Conservation (phyloP, 495 filamentous ascomycete species). For the Neurospora sp. region DNA sequence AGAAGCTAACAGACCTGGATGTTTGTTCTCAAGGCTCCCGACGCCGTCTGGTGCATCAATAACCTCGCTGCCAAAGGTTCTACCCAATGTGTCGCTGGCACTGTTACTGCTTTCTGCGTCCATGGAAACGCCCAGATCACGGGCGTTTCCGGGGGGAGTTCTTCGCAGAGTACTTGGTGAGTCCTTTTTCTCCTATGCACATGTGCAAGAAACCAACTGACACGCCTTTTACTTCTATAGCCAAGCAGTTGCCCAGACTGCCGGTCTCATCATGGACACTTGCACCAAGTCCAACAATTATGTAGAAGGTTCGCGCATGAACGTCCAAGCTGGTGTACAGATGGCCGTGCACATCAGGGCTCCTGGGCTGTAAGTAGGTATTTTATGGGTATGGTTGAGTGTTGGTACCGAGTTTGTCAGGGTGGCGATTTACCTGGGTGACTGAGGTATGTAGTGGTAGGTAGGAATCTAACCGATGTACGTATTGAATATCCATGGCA, state of each 20-base stretch:
- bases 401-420: neutral
- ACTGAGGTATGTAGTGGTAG: too few species aligned
- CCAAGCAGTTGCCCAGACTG: neutral
- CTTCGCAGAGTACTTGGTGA: neutral
- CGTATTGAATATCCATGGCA: too few species aligned
- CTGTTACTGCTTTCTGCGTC: neutral
- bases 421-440: neutral
- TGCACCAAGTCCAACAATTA: neutral
- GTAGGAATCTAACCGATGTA: too few species aligned
- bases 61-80: neutral
- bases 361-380: neutral
- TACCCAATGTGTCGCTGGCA: neutral
- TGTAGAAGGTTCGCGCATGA: neutral
- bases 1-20: neutral
- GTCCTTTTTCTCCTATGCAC: neutral
- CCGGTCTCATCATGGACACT: neutral
- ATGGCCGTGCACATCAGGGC: neutral
- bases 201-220: neutral
- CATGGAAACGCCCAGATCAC: neutral
- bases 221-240: neutral
- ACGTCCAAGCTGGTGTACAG: neutral
- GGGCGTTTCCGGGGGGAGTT: neutral
- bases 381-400: neutral
- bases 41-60: neutral
- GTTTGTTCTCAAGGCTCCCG: neutral